Percentiles rank a stretch among this genome's conserved stretches.
These are phyloP conservation scores for Pulveroboletus sp. DNA, from an alignment of 768 basidiomycete species.

Conservation along the genomic window DNA sequence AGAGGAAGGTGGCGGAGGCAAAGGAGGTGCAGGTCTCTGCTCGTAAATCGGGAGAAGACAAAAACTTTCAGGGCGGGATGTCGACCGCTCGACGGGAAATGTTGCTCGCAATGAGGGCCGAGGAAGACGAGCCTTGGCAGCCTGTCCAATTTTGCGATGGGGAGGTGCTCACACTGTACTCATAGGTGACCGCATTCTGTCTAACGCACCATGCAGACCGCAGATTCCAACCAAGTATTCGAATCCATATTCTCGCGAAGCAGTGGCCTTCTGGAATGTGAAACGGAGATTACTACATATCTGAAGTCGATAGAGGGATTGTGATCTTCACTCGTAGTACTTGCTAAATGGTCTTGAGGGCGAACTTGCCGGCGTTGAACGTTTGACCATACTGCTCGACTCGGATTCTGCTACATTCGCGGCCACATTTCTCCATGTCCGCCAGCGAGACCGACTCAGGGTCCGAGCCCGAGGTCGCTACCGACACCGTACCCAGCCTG, in stretches of 20 bases:
- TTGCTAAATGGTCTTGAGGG: not conserved
- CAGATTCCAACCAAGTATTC: constrained; percentile 51
- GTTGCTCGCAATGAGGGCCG: constrained; percentile 62
- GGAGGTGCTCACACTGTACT: constrained; percentile 43
- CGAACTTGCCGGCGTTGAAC: not conserved
- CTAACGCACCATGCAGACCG: constrained; percentile 40
- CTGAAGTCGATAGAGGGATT: constrained; percentile 54
- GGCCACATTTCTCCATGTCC: constrained; percentile 24
- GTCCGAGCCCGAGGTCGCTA: constrained; percentile 32
- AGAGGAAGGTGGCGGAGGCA: constrained; percentile 54
- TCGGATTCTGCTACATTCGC: not conserved
- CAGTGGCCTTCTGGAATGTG: constrained; percentile 46
- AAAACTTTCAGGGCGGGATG: constrained; percentile 57
- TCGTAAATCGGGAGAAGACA: constrained; percentile 60
- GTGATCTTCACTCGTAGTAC: constrained; percentile 25
- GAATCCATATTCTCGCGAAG: constrained; percentile 61
- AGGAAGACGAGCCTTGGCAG: constrained; percentile 78
- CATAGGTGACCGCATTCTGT: not conserved
- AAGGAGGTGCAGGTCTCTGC: constrained; percentile 77
- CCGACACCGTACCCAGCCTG: constrained; percentile 15
- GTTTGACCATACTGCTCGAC: not conserved
- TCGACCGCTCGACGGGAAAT: constrained; percentile 73
- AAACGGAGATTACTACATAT: constrained; percentile 52
- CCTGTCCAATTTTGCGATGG: constrained; percentile 60
- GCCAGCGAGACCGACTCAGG: constrained; percentile 58